A percentile compares a stretch with the other conserved stretches of the same genome.
Conservation (phyloP, 768 basidiomycete genomes). For the Cyclocybe cylindracea region DNA sequence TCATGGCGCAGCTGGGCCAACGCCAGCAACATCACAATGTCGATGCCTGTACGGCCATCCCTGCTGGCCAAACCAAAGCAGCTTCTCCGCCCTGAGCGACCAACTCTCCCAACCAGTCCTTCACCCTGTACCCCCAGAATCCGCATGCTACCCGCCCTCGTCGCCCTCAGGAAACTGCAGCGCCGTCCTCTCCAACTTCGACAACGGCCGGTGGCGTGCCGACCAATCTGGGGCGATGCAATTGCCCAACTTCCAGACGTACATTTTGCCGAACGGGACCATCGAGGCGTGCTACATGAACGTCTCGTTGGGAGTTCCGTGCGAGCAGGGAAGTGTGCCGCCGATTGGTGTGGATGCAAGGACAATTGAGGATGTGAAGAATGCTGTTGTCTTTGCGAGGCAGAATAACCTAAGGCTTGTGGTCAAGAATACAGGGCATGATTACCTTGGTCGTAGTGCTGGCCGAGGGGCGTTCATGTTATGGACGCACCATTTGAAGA, state of each 20-base stretch:
- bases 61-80: conserved; percentile 40
- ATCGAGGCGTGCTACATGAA: conserved; percentile 29
- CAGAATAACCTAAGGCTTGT: conserved; percentile 34
- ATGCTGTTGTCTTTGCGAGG: conserved; percentile 33
- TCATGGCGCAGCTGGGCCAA: no score
- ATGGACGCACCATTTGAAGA: conserved; percentile 37
- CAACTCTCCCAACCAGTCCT: conserved; percentile 20
- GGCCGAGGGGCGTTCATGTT: conserved; percentile 36
- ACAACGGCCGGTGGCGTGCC: conserved; percentile 39
- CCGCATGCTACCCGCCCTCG: conserved; percentile 38
- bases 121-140: conserved; percentile 37
- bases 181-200: conserved; percentile 22
- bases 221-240: conserved; percentile 41
- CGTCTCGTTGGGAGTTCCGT: conserved; percentile 31
- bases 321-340: conserved; percentile 43
- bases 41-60: conserved; percentile 37
- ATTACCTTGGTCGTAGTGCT: conserved; percentile 32
- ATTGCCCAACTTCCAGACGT: conserved; percentile 24
- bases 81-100: conserved; percentile 35
- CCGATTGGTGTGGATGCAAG: conserved; percentile 41
- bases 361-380: conserved; percentile 35
- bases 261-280: conserved; percentile 40
- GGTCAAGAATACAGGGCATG: conserved; percentile 40
- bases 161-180: conserved; percentile 38
- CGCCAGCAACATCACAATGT: conserved; percentile 14